Evolutionary conservation across 352 stramenopile genomes (phyloP).

Genomic region (Globisporangium rhizosaccharum): DNA sequence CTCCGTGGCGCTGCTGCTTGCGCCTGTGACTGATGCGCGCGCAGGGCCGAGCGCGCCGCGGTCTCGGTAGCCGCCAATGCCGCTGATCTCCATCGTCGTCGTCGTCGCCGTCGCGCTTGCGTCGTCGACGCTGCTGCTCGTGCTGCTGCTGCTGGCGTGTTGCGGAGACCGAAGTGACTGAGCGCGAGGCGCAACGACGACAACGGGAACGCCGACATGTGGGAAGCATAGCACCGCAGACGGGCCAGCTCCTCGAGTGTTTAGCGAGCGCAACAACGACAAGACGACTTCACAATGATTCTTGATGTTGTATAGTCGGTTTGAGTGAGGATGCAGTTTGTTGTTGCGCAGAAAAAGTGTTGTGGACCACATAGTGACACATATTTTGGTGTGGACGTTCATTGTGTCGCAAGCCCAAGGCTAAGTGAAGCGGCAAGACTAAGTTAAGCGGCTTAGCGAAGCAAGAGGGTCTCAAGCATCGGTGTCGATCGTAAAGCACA

Average conservation of each 20-base stretch:
- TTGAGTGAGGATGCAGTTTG: neutral
- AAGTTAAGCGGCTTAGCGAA: too few species aligned
- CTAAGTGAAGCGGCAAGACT: too few species aligned
- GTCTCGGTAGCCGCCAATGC: conserved; percentile 8
- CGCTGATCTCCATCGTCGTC: conserved; percentile 9
- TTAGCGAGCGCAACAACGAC: neutral
- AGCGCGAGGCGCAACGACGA: neutral
- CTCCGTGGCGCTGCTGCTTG: neutral
- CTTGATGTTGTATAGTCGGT: neutral
- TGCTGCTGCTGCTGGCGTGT: neutral
- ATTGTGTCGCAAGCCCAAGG: too few species aligned
- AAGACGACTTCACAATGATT: neutral
- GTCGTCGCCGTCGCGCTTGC: neutral
- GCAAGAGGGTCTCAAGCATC: too few species aligned
- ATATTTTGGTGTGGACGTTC: too few species aligned
- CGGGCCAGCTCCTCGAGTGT: neutral
- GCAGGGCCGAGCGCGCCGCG: neutral
- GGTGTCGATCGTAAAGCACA: too few species aligned
- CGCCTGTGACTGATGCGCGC: neutral
- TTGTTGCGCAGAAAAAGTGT: neutral
- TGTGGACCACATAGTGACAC: too few species aligned
- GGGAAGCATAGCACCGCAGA: neutral
- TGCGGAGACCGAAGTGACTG: neutral
- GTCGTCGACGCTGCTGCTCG: neutral
- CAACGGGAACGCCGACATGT: neutral